Base-by-base conservation (phyloP, 495 filamentous ascomycete species). In the Viridothelium virens region DNA sequence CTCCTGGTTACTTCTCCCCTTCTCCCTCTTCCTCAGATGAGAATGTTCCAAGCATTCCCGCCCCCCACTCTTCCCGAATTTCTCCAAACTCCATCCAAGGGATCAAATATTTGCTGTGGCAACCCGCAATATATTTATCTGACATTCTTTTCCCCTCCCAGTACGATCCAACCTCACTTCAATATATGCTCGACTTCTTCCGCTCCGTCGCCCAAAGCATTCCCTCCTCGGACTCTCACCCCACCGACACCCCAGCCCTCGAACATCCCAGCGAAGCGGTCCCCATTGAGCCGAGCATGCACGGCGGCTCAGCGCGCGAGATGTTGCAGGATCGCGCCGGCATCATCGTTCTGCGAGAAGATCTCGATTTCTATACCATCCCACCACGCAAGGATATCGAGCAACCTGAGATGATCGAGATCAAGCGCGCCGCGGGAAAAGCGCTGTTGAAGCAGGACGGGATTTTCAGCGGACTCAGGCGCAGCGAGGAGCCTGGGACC, bases 181-280 rank as follows among this genome's bases (percentile, higher is more conserved):
- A 97, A 77, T 99, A 97, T 80, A 99, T 99, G 95, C 85, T 99
- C 61, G 94, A 97, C 69, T 99, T 99, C 79, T 99, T 99, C 82
- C 91, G 94, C 50, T 86, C 86, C 62, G 92, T 99, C 63, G 93
- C 94, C 38, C 91, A 96, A 73, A 93, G 90, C 38, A 97, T 99
- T 63, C 92, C 92, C 11, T 83, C 83, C 36, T 84, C 88, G 50
- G 79, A 82, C 11, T 81, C 82, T 39, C 88, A 89, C 11, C 83
- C 84, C 9, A 83, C 79, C 47, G 80, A 62, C 84, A 48, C 84
- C 82, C 10, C 81, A 83, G 47, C 63, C 2, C 39, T 69, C 46
- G 71, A 73, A 25, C 65, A 70, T 14, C 63, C 88, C 37, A 74
- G 80, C 33, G 87, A 89, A 41, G 82, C 83, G 25, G 81, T 89